phyloP scores from a whole-genome alignment of 495 filamentous ascomycete genomes.

The Ramalina peruviana region DNA sequence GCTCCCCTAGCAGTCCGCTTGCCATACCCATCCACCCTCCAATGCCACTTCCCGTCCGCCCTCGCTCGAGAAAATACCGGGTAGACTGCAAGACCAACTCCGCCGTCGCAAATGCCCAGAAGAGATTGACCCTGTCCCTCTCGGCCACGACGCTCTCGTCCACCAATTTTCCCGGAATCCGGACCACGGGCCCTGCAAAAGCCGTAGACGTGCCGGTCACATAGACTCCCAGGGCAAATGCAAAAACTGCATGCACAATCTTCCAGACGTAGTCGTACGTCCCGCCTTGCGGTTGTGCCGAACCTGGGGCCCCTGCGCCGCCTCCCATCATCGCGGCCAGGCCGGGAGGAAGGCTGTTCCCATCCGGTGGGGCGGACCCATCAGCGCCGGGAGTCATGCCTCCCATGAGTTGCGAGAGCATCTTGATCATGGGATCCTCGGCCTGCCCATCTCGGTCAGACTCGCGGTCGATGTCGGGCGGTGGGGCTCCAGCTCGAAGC shows the following conservation, averaged over 20 bases:
- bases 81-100: constrained; percentile 59
- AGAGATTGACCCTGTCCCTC: constrained; percentile 34
- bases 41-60: constrained; percentile 21
- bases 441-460: constrained; percentile 17
- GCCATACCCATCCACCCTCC: constrained; percentile 46
- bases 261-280: constrained; percentile 51
- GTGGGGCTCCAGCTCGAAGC: constrained; percentile 25
- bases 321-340: constrained; percentile 23
- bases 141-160: constrained; percentile 10
- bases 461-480: constrained; percentile 19
- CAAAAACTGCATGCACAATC: constrained; percentile 59
- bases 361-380: constrained; percentile 8
- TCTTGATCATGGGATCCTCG: constrained; percentile 47
- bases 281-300: constrained; percentile 27
- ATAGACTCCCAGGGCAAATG: constrained; percentile 57
- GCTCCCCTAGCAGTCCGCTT: constrained; percentile 43
- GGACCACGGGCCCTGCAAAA: constrained; percentile 35
- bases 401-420: constrained; percentile 47
- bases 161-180: constrained; percentile 16
- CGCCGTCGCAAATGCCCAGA: constrained; percentile 69
- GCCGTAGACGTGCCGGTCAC: constrained; percentile 45
- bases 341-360: constrained; percentile 23
- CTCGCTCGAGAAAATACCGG: constrained; percentile 49
- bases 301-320: constrained; percentile 22
- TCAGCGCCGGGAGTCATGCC: constrained; percentile 23